phyloP scores from a whole-genome alignment of 345 rosid species.

The Eutrema heterophyllum region DNA sequence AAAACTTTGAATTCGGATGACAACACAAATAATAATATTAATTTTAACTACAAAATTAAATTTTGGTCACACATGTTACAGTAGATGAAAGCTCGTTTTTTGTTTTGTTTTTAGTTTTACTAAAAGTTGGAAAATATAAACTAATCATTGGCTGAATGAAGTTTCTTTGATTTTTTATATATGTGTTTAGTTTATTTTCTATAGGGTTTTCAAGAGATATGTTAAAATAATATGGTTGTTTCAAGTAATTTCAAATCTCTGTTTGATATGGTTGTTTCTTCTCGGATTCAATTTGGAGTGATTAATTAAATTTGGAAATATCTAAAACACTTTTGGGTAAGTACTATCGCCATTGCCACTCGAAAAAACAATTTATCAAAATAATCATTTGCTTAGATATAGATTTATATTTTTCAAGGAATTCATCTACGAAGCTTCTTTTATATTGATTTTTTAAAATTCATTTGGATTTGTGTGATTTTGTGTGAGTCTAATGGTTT shows the following conservation, averaged over 20 bases:
- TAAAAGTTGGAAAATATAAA: not conserved
- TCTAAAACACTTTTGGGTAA: not conserved
- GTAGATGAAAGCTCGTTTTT: not conserved
- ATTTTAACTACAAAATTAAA: not conserved
- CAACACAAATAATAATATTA: not conserved
- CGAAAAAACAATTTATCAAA: not conserved
- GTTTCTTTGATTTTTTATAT: not conserved
- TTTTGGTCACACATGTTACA: not conserved
- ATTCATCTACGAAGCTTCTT: no score
- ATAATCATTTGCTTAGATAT: not conserved
- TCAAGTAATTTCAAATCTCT: not conserved
- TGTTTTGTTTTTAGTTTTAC: not conserved
- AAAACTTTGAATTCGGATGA: not conserved
- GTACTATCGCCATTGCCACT: not conserved
- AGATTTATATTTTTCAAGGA: not conserved
- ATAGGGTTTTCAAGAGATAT: not conserved
- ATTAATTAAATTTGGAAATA: not conserved
- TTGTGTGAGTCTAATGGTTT: no score
- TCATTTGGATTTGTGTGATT: no score
- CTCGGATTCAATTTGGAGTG: not conserved
- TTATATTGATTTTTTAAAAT: no score
- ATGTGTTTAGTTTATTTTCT: not conserved
- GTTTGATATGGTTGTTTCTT: not conserved
- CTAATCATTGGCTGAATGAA: not conserved
- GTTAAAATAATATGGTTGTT: not conserved